Base-by-base conservation (phyloP, 768 basidiomycete genomes). In the Ramaria rubella region DNA sequence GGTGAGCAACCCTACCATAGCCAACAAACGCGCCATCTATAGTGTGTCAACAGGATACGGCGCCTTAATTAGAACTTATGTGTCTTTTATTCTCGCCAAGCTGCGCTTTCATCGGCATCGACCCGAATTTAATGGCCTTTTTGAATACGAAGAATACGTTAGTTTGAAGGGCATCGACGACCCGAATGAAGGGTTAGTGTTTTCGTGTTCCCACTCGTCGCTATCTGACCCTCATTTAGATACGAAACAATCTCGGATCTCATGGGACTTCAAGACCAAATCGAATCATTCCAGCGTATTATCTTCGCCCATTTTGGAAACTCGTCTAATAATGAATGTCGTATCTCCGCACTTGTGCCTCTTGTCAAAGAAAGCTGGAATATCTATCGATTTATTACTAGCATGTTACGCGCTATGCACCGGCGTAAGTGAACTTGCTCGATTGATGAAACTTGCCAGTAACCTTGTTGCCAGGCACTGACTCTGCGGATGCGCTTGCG, bases 301-400 rank as follows among this genome's bases (percentile, higher is more conserved):
- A 86, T 97, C 58, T 98, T 99, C 67, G 85, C 94, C 8, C 90
- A 94, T 70, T 98, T 99, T 75, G 79, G 85, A 54, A 82, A 87
- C 59, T 92, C 92, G 17, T 76, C 83, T 46, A 97, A 96, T 67
- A 99, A 99, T 62, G 96, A 99, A 72, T 96, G 94, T 70, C 86
- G 94, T 27, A 99, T 99, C 59, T 95, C 94, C 31, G 78, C 96
- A 2, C 75, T 99, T 48, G 96, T 99, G 2, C 95, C 96, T 23
- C 79, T 97, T 12, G 96, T 99, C 54, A 99, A 99, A 72, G 96
- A 99, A 72, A 95, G 92, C 64, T 99, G 94, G 85, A 95, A 95
- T 34, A 99, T 99, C 57, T 99, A 99, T 72, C 82, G 92, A 45
- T 99, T 98, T 73, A 94, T 98, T 67, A 98, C 95, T 9, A 94